phyloP scores from a whole-genome alignment of 2,329 filamentous ascomycete species.

The Gnomoniopsis sp. region DNA sequence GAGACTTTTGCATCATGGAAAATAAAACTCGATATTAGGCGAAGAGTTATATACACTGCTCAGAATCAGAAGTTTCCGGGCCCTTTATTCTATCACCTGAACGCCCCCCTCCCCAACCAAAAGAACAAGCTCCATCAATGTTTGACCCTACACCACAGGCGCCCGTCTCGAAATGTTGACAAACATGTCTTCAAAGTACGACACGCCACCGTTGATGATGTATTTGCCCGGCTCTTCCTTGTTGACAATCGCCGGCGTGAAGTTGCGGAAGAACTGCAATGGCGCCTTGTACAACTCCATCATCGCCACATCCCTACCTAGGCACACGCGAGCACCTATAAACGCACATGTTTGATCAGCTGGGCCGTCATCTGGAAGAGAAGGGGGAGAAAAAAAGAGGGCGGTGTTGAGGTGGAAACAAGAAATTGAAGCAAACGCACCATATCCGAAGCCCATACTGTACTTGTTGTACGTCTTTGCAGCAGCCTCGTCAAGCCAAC shows the following conservation, averaged over 20 bases:
- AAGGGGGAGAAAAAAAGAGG: no score
- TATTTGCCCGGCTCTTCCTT: constrained; percentile 30
- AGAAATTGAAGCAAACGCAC: no score
- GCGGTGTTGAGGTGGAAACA: no score
- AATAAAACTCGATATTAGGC: no score
- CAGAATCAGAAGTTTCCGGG: no score
- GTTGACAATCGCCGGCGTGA: constrained; percentile 29
- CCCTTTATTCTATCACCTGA: no score
- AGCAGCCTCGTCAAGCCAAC: constrained; percentile 41
- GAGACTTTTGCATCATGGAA: no score
- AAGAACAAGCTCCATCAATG: not conserved
- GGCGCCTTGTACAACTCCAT: constrained; percentile 40
- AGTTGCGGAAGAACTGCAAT: constrained; percentile 38
- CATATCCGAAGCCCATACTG: constrained; percentile 49
- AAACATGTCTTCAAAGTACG: constrained; percentile 38
- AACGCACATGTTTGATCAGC: not conserved
- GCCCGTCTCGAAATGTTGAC: not conserved
- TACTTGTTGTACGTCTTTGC: constrained; percentile 42
- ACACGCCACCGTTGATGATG: constrained; percentile 37
- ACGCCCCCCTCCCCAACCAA: no score
- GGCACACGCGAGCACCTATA: constrained; percentile 48
- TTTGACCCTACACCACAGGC: not conserved
- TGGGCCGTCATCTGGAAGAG: not conserved
- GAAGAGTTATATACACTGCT: no score
- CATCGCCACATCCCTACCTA: constrained; percentile 43